Base-by-base conservation (phyloP, 176 grass and related monocot genomes). In the Musa acuminata region DNA sequence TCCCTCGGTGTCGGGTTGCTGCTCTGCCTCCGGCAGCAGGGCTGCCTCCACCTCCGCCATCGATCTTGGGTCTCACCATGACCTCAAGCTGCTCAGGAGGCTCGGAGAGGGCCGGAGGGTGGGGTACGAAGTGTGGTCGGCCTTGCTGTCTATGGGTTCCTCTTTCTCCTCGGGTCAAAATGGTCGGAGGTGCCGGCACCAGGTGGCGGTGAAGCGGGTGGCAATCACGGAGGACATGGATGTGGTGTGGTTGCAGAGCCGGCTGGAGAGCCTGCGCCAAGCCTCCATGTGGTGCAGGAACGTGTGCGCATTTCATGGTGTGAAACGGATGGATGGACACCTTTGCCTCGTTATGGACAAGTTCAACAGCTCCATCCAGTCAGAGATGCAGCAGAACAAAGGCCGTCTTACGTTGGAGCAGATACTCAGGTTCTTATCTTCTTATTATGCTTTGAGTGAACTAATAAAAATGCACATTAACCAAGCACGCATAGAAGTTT, bases 321-420 rank as follows among this genome's bases (percentile, higher is more conserved):
- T 74, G 11, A 84, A 89, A 25, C 90, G 83, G 80, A 75, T 79
- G 67, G 84, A 81, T 2, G 84, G 83, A 12, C 80, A 91, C 51
- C 84, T 91, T 22, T 99, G 96, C 81, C 92, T 99, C 48, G 86
- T 99, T 19, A 99, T 95, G 96, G 91, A 99, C 82, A 82, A 81
- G 13, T 95, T 84, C 26, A 63, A 49, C 0, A 83, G 96, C 13
- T 99, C 96, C 74, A 86, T 99, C 67, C 91, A 99, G 73, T 73
- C 71, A 2, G 96, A 94, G 75, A 99, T 99, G 96, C 84, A 81
- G 76, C 96, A 95, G 79, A 95, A 99, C 68, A 89, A 89, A 43
- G 91, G 96, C 3, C 96, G 96, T 19, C 88, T 99, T 74, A 99
- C 96, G 2, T 85, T 99, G 62, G 96, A 95, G 84, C 96, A 99